These are phyloP conservation scores for Lasiosphaeria ovina DNA, from an alignment of 495 filamentous ascomycete species.

Conservation along the genomic window DNA sequence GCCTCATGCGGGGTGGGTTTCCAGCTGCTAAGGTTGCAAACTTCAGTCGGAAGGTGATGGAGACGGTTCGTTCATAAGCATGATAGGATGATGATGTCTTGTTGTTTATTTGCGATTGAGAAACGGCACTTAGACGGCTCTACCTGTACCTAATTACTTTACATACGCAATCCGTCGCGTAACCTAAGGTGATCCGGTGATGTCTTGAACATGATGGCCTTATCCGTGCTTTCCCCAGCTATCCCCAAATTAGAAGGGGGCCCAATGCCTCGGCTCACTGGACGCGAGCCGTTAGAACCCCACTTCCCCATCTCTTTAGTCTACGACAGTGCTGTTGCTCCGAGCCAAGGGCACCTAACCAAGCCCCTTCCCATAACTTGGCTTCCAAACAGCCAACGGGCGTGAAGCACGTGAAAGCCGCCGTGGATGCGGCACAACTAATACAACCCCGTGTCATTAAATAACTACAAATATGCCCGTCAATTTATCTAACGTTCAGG, in stretches of 20 bases:
- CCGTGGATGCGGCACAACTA: background rate
- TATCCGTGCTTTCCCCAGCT: background rate
- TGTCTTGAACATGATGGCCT: constrained; percentile 12
- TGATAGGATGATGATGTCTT: too few species aligned
- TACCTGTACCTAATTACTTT: too few species aligned
- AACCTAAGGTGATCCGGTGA: constrained; percentile 11
- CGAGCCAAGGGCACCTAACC: background rate
- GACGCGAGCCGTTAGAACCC: background rate
- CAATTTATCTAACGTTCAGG: too few species aligned
- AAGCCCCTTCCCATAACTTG: background rate
- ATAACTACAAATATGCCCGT: too few species aligned
- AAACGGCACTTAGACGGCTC: too few species aligned
- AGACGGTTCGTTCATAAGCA: too few species aligned
- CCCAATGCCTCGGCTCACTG: constrained; percentile 11
- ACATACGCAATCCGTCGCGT: background rate
- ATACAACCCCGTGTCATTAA: too few species aligned
- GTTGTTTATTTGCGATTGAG: too few species aligned
- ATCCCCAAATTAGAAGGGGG: background rate
- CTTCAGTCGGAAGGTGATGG: too few species aligned
- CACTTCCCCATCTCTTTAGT: constrained; percentile 1
- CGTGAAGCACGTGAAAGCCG: background rate
- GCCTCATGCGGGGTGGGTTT: too few species aligned
- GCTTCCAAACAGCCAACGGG: background rate
- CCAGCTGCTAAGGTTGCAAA: too few species aligned
- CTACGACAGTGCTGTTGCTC: background rate